Percentiles rank a stretch among this genome's conserved stretches.
These are phyloP conservation scores for Glycine soja DNA, from an alignment of 306 rosid genomes.

Conservation along the genomic window DNA sequence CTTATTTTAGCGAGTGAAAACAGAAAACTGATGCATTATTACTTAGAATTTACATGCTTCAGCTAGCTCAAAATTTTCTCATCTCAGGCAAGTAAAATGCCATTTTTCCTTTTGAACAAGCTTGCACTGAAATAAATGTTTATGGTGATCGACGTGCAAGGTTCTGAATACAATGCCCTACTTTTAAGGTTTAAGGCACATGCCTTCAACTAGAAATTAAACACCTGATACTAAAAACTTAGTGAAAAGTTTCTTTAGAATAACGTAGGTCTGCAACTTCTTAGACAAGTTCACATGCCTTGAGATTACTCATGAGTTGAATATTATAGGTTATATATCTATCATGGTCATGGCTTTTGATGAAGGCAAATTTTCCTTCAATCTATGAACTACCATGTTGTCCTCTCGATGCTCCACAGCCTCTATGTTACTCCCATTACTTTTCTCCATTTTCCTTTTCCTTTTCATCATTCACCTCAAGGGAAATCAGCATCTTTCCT, in stretches of 20 bases:
- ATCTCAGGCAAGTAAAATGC: slow-evolving; percentile 10
- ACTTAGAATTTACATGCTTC: slow-evolving; percentile 4
- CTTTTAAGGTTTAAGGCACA: slow-evolving; percentile 20
- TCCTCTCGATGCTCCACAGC: not conserved
- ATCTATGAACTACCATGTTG: slow-evolving; percentile 23
- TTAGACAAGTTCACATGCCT: slow-evolving; percentile 44
- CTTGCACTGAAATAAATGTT: slow-evolving; percentile 39
- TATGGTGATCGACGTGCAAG: not conserved
- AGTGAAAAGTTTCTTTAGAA: slow-evolving; percentile 14
- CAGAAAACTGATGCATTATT: not conserved
- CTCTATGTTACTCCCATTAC: slow-evolving; percentile 17
- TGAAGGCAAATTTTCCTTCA: slow-evolving; percentile 32
- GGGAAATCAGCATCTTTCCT: slow-evolving; percentile 4
- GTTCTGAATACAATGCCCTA: slow-evolving; percentile 22
- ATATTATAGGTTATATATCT: not conserved
- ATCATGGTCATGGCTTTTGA: not conserved
- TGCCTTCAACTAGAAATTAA: slow-evolving; percentile 26
- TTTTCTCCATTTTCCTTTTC: slow-evolving; percentile 20
- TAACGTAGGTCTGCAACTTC: slow-evolving; percentile 41
- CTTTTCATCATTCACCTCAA: slow-evolving; percentile 37
- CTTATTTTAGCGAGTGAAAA: not conserved
- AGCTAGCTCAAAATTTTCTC: not conserved
- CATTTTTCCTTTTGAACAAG: not conserved
- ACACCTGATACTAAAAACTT: not conserved
- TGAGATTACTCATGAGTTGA: not conserved